Conservation (phyloP, 495 filamentous ascomycete genomes). For the Polyplosphaeria fusca region DNA sequence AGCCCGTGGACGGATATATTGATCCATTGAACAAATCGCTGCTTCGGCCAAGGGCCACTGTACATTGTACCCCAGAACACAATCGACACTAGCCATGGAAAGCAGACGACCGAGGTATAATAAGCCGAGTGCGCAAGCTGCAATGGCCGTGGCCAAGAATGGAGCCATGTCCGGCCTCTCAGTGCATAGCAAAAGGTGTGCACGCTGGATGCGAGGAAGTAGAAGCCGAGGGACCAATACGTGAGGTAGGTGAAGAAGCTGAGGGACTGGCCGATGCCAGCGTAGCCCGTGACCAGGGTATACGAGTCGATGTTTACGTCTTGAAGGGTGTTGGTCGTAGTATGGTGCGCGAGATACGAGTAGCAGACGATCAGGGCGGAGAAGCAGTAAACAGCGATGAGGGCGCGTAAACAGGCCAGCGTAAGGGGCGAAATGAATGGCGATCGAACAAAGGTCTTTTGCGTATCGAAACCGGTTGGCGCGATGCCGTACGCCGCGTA, state of each 20-base stretch:
- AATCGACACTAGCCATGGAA: slow-evolving; percentile 59
- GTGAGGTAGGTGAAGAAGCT: slow-evolving; percentile 18
- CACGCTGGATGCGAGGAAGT: slow-evolving; percentile 7
- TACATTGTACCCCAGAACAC: slow-evolving; percentile 29
- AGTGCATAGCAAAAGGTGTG: slow-evolving; percentile 7
- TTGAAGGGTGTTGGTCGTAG: not conserved
- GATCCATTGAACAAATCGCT: slow-evolving; percentile 59
- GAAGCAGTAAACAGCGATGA: slow-evolving; percentile 71
- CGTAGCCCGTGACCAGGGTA: slow-evolving; percentile 7
- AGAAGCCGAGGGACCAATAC: slow-evolving; percentile 15
- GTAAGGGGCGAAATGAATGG: not conserved
- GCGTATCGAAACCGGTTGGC: slow-evolving; percentile 1
- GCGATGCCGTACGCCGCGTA: not conserved
- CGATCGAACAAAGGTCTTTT: not conserved
- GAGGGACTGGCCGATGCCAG: slow-evolving; percentile 15
- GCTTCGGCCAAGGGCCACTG: slow-evolving; percentile 1
- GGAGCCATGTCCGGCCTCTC: slow-evolving; percentile 46
- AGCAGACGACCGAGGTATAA: slow-evolving; percentile 62
- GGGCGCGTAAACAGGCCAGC: slow-evolving; percentile 1
- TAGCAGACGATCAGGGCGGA: slow-evolving; percentile 57
- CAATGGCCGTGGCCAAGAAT: slow-evolving; percentile 57
- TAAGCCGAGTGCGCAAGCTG: slow-evolving; percentile 62
- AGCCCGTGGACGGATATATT: slow-evolving; percentile 72
- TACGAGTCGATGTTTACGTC: slow-evolving; percentile 12
- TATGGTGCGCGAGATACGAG: slow-evolving; percentile 7